Conservation (phyloP, 192 early-diverging fungal species). For the Pilaira anomala region DNA sequence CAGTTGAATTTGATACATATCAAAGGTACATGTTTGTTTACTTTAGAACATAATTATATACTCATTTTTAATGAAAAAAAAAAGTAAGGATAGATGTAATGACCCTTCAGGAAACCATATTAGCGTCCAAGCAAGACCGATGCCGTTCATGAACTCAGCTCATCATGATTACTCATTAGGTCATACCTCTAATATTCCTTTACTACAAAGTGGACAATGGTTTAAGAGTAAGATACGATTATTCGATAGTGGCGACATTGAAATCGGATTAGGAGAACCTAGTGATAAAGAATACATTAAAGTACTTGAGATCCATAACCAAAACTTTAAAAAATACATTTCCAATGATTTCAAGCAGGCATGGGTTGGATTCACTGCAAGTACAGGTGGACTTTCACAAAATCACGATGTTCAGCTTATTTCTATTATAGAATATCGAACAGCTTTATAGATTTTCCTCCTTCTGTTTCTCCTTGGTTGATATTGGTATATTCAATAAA, state of each 20-base stretch:
- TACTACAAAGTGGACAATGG: constrained; percentile 29
- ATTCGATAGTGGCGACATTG: neutral
- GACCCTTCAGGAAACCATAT: constrained; percentile 41
- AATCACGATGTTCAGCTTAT: constrained; percentile 22
- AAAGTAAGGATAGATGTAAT: constrained; percentile 25
- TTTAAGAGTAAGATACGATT: constrained; percentile 16
- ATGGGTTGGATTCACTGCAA: constrained; percentile 39
- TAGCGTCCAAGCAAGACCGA: constrained; percentile 32
- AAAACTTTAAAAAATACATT: constrained; percentile 4
- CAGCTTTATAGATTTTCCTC: neutral
- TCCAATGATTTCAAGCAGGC: neutral
- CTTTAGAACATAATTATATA: neutral
- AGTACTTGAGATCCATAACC: neutral
- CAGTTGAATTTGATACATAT: constrained; percentile 41
- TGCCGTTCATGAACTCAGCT: constrained; percentile 21
- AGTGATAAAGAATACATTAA: neutral
- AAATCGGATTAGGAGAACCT: neutral
- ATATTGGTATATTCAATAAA: no score
- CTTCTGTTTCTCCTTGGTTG: neutral
- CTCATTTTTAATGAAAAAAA: no score
- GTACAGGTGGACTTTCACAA: constrained; percentile 37
- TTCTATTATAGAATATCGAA: neutral
- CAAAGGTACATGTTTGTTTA: constrained; percentile 20
- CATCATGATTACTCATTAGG: constrained; percentile 33
- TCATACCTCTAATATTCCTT: constrained; percentile 28